phyloP scores from a whole-genome alignment of 352 stramenopile genomes.

The Paralagenidium karlingii region DNA sequence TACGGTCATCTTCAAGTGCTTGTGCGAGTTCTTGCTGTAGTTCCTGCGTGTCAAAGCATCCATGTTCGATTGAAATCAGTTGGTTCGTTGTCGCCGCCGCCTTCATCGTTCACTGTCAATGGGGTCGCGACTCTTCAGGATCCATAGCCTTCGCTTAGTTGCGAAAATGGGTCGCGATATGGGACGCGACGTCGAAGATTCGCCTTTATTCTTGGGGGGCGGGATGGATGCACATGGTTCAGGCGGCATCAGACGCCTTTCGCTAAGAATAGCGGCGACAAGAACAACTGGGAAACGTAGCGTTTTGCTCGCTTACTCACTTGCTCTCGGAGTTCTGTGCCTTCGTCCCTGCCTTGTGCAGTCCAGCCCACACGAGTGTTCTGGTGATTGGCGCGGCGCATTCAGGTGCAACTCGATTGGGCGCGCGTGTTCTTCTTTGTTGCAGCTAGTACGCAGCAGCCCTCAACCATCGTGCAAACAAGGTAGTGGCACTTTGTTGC shows the following conservation, averaged over 20 bases:
- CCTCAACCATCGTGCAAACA: constrained; percentile 1
- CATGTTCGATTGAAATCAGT: constrained; percentile 69
- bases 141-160: not conserved
- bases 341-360: no score
- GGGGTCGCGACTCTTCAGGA: not conserved
- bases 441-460: not conserved
- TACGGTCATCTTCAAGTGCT: constrained; percentile 64
- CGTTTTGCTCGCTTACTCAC: no score
- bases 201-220: no score
- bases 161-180: not conserved
- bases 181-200: not conserved
- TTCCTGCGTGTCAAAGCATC: constrained; percentile 53
- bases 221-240: no score
- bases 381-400: no score
- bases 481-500: not conserved
- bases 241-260: no score
- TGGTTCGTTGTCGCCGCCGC: constrained; percentile 6
- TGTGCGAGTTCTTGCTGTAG: constrained; percentile 58
- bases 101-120: no score
- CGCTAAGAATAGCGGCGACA: no score
- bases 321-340: no score
- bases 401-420: not conserved
- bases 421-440: not conserved
- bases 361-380: no score
- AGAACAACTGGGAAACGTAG: no score